Evolutionary conservation across 2,329 filamentous ascomycete species (phyloP).

Genomic region (Fusarium camptoceras): DNA sequence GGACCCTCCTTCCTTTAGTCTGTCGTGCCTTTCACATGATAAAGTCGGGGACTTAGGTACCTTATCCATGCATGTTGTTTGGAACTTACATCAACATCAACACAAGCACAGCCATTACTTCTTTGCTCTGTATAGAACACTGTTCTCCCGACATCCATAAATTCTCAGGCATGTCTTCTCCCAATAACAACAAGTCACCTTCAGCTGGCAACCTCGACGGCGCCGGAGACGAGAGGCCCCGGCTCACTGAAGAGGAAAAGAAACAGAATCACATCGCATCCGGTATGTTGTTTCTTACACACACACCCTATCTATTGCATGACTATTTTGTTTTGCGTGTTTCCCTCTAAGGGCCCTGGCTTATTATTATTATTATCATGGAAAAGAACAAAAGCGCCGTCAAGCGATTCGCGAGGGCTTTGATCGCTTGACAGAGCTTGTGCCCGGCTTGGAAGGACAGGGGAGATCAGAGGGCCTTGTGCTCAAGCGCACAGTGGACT

Average conservation of each 20-base stretch:
- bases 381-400: conserved; percentile 58
- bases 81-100: conserved; percentile 28
- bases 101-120: not conserved
- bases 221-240: conserved; percentile 60
- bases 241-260: conserved; percentile 66
- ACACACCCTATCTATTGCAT: not conserved
- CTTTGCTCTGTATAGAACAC: not conserved
- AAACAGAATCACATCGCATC: conserved; percentile 68
- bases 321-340: not conserved
- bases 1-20: conserved; percentile 21
- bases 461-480: conserved; percentile 88
- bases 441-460: conserved; percentile 84
- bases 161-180: conserved; percentile 44
- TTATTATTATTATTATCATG: conserved; percentile 35
- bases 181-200: conserved; percentile 48
- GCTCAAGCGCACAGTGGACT: conserved; percentile 77
- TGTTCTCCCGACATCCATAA: not conserved
- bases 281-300: conserved; percentile 52
- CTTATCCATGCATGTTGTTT: conserved; percentile 46
- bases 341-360: not conserved
- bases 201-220: conserved; percentile 39
- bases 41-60: conserved; percentile 51
- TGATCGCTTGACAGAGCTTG: conserved; percentile 81
- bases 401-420: conserved; percentile 84
- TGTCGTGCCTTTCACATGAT: conserved; percentile 43